Conservation (phyloP, 805 yeast species). For the Yarrowia hollandica region DNA sequence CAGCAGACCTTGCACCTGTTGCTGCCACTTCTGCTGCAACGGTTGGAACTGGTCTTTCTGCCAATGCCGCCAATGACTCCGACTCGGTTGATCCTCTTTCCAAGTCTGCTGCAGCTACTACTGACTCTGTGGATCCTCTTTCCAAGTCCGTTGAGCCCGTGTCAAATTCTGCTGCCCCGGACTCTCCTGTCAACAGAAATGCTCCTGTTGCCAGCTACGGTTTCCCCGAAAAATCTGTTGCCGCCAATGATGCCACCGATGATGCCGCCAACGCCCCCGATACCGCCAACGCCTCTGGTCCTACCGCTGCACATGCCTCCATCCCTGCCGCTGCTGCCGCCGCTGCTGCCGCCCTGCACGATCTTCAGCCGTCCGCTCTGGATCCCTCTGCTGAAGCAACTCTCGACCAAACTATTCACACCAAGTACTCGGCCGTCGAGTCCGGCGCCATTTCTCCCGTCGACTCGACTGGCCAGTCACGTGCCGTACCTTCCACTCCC, state of each 20-base stretch:
- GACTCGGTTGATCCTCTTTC: background rate
- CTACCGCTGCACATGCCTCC: background rate
- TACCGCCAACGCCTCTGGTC: background rate
- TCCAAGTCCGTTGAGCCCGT: background rate
- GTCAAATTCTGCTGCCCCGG: background rate
- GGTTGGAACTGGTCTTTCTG: background rate
- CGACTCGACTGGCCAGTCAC: constrained; percentile 3
- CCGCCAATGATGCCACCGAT: too few species aligned
- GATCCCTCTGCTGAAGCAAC: background rate
- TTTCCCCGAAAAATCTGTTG: background rate
- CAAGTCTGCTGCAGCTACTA: background rate
- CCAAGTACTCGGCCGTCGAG: constrained; percentile 10
- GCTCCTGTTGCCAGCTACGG: constrained; percentile 10
- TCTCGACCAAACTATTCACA: background rate
- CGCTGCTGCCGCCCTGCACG: background rate
- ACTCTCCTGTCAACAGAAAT: background rate
- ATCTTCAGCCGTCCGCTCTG: constrained; percentile 9
- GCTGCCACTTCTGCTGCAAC: background rate
- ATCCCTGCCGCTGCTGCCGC: background rate
- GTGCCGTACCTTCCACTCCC: constrained; percentile 6
- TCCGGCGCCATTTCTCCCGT: constrained; percentile 7
- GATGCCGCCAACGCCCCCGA: background rate
- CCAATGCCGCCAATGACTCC: background rate
- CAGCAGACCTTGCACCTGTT: background rate
- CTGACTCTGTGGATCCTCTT: background rate